Conservation (phyloP, 129 eudicot genomes). For the carrot (Daucus carota) region DH1_v3.0 NC_030382.2:51094501-51095000, state of each 20-base stretch:
- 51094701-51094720: slow-evolving; percentile 67
- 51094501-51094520: neutral
- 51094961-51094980: too few species aligned
- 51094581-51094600: slow-evolving; percentile 67
- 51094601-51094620: slow-evolving; percentile 58
- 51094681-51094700: slow-evolving; percentile 46
- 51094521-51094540: neutral
- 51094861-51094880: slow-evolving; percentile 51
- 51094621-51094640: too few species aligned
- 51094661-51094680: neutral
- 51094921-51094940: too few species aligned
- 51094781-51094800: slow-evolving; percentile 86
- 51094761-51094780: slow-evolving; percentile 70
- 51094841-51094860: slow-evolving; percentile 75
- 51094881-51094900: slow-evolving; percentile 70
- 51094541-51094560: slow-evolving; percentile 71
- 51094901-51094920: too few species aligned
- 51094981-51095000: slow-evolving; percentile 37
- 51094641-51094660: neutral
- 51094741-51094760: slow-evolving; percentile 79
- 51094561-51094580: slow-evolving; percentile 94
- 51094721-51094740: slow-evolving; percentile 64
- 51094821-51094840: slow-evolving; percentile 81
- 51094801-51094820: slow-evolving; percentile 72
- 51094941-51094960: too few species aligned